Evolutionary conservation across 495 filamentous ascomycete species (phyloP), one percentile per base, ranked within the genome.

Genomic region (Daldinia grandis): DNA sequence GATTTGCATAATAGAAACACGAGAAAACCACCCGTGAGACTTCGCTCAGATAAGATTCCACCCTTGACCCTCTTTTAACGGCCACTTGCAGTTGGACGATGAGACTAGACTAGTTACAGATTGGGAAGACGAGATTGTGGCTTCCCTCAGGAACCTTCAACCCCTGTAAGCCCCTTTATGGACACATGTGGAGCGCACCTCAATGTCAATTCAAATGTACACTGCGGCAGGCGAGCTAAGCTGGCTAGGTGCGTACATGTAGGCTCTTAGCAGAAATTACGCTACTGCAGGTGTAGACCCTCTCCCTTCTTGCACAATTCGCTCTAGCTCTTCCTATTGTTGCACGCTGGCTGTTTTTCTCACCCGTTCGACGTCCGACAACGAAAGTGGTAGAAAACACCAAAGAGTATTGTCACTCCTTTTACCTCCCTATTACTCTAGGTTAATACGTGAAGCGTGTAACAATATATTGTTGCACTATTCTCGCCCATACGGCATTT

Each of bases 101-200:
- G 69, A 72, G 69, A 72, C 69, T 67, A 61, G 61, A 64, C 69
- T 49, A 68, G 69, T 72, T 56, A 64, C 64, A 72, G 69, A 72
- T n/a, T 68, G 15, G 40, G 38, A 59, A 68, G 47, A 49, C 55
- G 49, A 64, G 68, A 62, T 60, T 65, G 62, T 31, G 68, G 62
- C 54, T 65, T 70, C 50, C 37, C 57, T 70, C 62, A 65, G 63
- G 63, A 71, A 54, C 42, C n/a, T n/a, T n/a, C n/a, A 44, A 58
- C 38, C 68, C 68, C 67, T 70, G 60, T 59, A 59, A 64, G 60
- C 69, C 64, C 69, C 69, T 68, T 68, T 72, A 72, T 40, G 58
- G 55, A 27, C 47, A 67, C 64, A 60, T 72, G 27, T 33, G 37
- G 59, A 60, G 38, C 21, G n/a, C n/a, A n/a, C n/a, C n/a, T n/a